Evolutionary conservation across 2,329 filamentous ascomycete genomes (phyloP).

Genomic region (Penicillium polonicum): DNA sequence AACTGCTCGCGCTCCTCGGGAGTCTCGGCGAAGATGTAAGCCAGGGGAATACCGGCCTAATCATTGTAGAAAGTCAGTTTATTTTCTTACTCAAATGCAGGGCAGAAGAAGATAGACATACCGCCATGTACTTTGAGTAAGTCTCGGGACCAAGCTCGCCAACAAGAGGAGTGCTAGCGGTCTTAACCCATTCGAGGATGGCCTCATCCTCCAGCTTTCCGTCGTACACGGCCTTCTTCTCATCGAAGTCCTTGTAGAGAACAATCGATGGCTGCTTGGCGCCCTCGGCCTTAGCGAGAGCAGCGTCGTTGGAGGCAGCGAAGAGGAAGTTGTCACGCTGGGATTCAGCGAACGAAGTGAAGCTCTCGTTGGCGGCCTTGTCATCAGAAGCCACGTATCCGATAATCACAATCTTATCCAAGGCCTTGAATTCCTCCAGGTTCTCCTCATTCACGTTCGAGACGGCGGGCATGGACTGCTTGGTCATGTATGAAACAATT

Average conservation of each 20-base stretch:
- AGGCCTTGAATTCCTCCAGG: conserved; percentile 92
- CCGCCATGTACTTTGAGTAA: conserved; percentile 89
- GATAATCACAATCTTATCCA: conserved; percentile 93
- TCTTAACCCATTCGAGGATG: conserved; percentile 81
- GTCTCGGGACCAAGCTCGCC: conserved; percentile 97
- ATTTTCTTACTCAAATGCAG: background rate
- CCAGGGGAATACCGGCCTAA: conserved; percentile 80
- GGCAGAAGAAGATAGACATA: conserved; percentile 38
- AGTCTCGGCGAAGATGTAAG: conserved; percentile 96
- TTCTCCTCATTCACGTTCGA: conserved; percentile 78
- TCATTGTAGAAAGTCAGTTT: background rate
- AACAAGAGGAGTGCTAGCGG: conserved; percentile 80
- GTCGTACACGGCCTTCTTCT: conserved; percentile 83
- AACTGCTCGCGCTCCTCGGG: conserved; percentile 82
- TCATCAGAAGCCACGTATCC: conserved; percentile 78
- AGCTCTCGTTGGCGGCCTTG: conserved; percentile 85
- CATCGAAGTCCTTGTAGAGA: conserved; percentile 96
- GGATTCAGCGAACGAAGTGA: conserved; percentile 67
- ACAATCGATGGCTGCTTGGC: conserved; percentile 84
- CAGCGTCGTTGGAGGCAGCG: conserved; percentile 78
- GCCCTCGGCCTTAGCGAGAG: conserved; percentile 83
- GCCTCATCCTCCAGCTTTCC: conserved; percentile 78
- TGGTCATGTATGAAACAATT: conserved; percentile 88
- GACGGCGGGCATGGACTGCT: conserved; percentile 92
- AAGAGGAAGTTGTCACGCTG: conserved; percentile 92